Evolutionary conservation across 129 eudicot genomes (phyloP).

Genomic region (Calendula officinalis): DNA sequence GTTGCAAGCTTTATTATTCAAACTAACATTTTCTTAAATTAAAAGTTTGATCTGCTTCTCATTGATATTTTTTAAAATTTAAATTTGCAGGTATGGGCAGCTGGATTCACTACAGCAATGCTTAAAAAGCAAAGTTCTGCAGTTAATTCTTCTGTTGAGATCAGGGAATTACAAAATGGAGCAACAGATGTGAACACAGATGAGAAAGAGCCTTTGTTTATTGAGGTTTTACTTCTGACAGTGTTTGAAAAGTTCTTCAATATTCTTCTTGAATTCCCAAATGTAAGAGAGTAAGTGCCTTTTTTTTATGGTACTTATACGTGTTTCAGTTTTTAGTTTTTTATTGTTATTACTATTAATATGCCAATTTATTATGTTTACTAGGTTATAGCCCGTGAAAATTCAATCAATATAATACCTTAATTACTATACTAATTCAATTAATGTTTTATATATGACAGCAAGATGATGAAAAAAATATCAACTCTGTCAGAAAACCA

Average conservation of each 20-base stretch:
- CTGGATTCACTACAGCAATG: slow-evolving; percentile 86
- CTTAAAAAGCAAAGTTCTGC: slow-evolving; percentile 72
- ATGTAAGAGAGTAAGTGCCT: slow-evolving; percentile 61
- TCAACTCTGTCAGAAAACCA: slow-evolving; percentile 47
- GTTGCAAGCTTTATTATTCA: neutral
- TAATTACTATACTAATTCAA: neutral
- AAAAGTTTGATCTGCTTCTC: neutral
- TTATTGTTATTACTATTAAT: neutral
- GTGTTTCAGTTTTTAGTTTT: neutral
- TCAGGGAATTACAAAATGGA: slow-evolving; percentile 32
- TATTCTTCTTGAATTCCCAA: slow-evolving; percentile 57
- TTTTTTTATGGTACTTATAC: neutral
- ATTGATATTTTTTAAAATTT: neutral
- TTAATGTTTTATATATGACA: slow-evolving; percentile 24
- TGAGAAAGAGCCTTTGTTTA: slow-evolving; percentile 42
- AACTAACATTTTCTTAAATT: neutral
- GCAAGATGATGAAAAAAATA: slow-evolving; percentile 59
- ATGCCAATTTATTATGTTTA: neutral
- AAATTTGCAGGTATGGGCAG: slow-evolving; percentile 75
- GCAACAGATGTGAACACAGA: slow-evolving; percentile 20
- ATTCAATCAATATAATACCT: neutral
- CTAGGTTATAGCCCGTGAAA: too few species aligned
- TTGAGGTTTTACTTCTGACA: slow-evolving; percentile 49
- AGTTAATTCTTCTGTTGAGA: slow-evolving; percentile 43
- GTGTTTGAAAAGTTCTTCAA: slow-evolving; percentile 71